Evolutionary conservation across 768 basidiomycete species (phyloP).

Genomic region (Xerocomus potaroensis): DNA sequence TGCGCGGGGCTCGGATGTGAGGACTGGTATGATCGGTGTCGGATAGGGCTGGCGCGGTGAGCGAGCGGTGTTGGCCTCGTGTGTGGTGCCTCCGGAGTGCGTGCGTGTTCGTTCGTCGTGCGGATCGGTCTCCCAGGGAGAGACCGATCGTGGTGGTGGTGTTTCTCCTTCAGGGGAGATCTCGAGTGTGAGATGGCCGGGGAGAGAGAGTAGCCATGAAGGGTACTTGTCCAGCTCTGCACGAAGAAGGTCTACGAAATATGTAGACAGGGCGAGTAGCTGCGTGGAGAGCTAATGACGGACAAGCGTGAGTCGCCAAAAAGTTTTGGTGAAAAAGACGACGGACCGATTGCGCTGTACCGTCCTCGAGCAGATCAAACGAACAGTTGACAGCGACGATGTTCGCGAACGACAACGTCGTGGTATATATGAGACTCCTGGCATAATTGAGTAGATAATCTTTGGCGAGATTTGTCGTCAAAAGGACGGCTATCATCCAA

Average conservation of each 20-base stretch:
- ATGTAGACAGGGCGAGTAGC: constrained; percentile 18
- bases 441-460: constrained; percentile 92
- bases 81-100: not conserved
- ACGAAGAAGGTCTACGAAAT: constrained; percentile 34
- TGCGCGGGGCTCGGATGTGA: constrained; percentile 71
- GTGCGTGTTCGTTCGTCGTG: not conserved
- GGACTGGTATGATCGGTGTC: constrained; percentile 82
- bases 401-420: constrained; percentile 72
- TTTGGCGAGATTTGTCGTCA: constrained; percentile 67
- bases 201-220: constrained; percentile 23
- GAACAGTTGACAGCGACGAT: constrained; percentile 73
- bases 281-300: constrained; percentile 25
- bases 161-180: not conserved
- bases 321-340: not conserved
- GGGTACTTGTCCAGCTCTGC: constrained; percentile 28
- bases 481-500: constrained; percentile 57
- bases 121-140: constrained; percentile 8
- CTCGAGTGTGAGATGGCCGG: constrained; percentile 14
- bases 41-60: constrained; percentile 15
- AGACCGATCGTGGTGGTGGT: not conserved
- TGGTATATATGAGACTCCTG: constrained; percentile 87
- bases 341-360: constrained; percentile 51
- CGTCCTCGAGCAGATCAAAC: constrained; percentile 72
- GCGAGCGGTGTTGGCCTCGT: not conserved
- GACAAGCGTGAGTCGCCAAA: constrained; percentile 26